Base-by-base conservation (phyloP, 192 early-diverging fungal species). In the Diversispora epigaea region DNA sequence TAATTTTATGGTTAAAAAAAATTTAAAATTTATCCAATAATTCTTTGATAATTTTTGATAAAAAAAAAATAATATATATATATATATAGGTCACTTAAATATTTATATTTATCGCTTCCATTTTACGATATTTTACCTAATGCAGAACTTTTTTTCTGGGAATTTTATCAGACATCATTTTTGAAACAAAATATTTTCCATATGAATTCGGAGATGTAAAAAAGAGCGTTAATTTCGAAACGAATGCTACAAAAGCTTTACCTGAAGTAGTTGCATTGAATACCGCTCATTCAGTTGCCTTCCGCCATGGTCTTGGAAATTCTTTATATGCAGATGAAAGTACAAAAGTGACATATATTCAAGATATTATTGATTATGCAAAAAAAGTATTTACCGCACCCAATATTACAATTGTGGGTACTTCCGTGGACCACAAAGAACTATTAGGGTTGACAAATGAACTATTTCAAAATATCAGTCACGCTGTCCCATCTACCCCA, bases 221-320 rank as follows among this genome's bases (percentile, higher is more conserved):
- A 58, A 79, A 84, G 21, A 71, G 82, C 8, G 91, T 93, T 58
- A 81, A 76, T 60, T 86, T 83, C 25, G 92, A 99, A 83, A 80
- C 90, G 19, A 76, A 82, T 73, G 81, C 84, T 45, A 89, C 93
- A 32, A 84, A 89, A 25, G 71, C 84, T 39, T 84, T 88, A 79
- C 86, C 92, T 14, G 86, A 84, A 68, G 85, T 91, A 40, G 75
- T 86, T 19, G 89, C 90, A 32, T 71, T 94, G 43, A 94, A 97
- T 72, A 87, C 88, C 43, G 85, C 94, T 73, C 96, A 99, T 84
- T 87, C 87, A 77, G 90, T 90, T 45, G 97, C 96, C 44, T 99
- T 97, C 91, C 93, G 95, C 78, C 80, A 80, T 76, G 97, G 97
- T 14, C 90, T 99, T 76, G 97, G 97, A 64, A 96, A 97, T 93